Percentiles rank a stretch among this genome's conserved stretches.
These are phyloP conservation scores for Rhynchospora pubera DNA, from an alignment of 176 grass and related monocot genomes.

Conservation along the genomic window DNA sequence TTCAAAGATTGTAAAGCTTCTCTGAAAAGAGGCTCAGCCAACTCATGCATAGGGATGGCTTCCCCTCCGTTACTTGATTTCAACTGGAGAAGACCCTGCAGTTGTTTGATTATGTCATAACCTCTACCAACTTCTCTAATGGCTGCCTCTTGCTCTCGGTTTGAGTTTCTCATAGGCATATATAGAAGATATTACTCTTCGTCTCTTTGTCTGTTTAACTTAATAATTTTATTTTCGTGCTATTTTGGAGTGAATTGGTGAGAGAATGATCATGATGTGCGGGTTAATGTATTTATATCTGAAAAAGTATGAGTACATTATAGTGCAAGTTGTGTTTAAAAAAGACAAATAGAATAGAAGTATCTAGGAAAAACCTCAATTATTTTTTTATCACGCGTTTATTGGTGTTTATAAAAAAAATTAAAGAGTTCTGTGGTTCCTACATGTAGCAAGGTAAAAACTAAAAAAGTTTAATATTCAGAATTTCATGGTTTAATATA, in stretches of 20 bases:
- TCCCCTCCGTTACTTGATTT: not conserved
- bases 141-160: conserved; percentile 2
- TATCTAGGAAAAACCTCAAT: too few species aligned
- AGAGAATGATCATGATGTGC: not conserved
- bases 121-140: conserved; percentile 19
- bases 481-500: too few species aligned
- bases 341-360: not conserved
- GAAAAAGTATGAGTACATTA: not conserved
- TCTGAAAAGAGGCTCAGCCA: conserved; percentile 19
- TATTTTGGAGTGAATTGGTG: not conserved
- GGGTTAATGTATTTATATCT: not conserved
- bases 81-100: not conserved
- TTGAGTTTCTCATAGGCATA: not conserved
- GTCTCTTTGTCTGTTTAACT: not conserved
- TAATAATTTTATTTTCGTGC: not conserved
- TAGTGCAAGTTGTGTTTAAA: not conserved
- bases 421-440: too few species aligned
- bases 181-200: not conserved
- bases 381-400: too few species aligned
- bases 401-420: too few species aligned
- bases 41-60: not conserved
- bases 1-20: conserved; percentile 10
- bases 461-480: too few species aligned
- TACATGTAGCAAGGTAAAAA: too few species aligned
- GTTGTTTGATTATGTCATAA: conserved; percentile 18